Evolutionary conservation across 1,284 basidiomycete species (phyloP).

Genomic region (Pisolithus thermaeus): DNA sequence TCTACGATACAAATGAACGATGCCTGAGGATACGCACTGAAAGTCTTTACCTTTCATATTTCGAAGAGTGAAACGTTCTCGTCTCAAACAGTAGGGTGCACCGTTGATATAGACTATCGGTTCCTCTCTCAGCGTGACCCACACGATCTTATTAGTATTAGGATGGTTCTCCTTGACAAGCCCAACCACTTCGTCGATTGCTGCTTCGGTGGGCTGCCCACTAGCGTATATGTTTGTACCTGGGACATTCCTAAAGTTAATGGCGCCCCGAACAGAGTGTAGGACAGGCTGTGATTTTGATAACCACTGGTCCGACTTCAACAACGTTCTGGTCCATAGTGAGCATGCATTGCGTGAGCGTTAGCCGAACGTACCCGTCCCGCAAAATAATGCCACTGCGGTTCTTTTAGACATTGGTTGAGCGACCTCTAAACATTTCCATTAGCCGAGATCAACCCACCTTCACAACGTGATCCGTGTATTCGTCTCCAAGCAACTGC

Average conservation of each 20-base stretch:
- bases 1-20: conserved; percentile 40
- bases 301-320: conserved; percentile 91
- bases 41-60: conserved; percentile 72
- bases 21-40: background rate
- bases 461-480: conserved; percentile 89
- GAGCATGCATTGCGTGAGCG: background rate
- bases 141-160: conserved; percentile 62
- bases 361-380: conserved; percentile 54
- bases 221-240: conserved; percentile 85
- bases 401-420: conserved; percentile 43
- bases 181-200: conserved; percentile 79
- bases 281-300: conserved; percentile 61
- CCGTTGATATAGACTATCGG: conserved; percentile 95
- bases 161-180: conserved; percentile 65
- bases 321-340: conserved; percentile 54
- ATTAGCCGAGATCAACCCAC: conserved; percentile 32
- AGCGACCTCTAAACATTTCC: background rate
- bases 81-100: conserved; percentile 70
- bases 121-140: conserved; percentile 93
- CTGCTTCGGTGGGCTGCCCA: conserved; percentile 90
- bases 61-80: conserved; percentile 75
- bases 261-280: conserved; percentile 80
- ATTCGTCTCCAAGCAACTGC: conserved; percentile 88
- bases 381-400: conserved; percentile 91
- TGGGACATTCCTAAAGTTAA: conserved; percentile 89